Conservation (phyloP, 2,329 filamentous ascomycete species). For the Botrytis aclada region DNA sequence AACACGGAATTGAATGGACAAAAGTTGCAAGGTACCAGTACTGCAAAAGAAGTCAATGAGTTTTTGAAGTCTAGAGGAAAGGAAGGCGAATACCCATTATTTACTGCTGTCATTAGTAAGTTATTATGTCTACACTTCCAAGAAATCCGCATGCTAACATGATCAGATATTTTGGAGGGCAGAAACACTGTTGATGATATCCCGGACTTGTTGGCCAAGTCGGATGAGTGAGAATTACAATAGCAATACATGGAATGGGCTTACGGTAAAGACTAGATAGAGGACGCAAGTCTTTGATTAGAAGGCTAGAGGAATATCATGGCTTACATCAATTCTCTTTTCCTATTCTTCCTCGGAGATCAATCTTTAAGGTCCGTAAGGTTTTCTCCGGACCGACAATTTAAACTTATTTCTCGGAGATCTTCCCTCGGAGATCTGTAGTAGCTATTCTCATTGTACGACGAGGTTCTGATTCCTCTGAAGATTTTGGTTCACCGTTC, state of each 20-base stretch:
- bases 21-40: constrained; percentile 92
- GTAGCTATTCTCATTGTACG: neutral
- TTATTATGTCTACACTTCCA: neutral
- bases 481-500: neutral
- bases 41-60: constrained; percentile 84
- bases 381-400: neutral
- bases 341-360: constrained; percentile 9
- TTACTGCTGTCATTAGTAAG: constrained; percentile 73
- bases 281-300: constrained; percentile 17
- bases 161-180: constrained; percentile 67
- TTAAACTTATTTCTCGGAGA: constrained; percentile 3
- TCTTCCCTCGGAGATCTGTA: constrained; percentile 5
- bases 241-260: neutral
- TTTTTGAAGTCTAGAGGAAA: constrained; percentile 77
- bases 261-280: constrained; percentile 8
- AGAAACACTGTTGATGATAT: constrained; percentile 75
- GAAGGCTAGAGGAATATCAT: neutral
- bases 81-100: constrained; percentile 84
- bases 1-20: constrained; percentile 88
- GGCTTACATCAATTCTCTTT: neutral
- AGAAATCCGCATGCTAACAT: constrained; percentile 4
- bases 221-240: constrained; percentile 21
- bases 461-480: neutral
- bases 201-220: constrained; percentile 52
- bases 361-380: neutral